Evolutionary conservation across 441 rosid genomes (phyloP), one percentile per base, ranked within the genome.

Genomic region (Euphorbia celastroides): DNA sequence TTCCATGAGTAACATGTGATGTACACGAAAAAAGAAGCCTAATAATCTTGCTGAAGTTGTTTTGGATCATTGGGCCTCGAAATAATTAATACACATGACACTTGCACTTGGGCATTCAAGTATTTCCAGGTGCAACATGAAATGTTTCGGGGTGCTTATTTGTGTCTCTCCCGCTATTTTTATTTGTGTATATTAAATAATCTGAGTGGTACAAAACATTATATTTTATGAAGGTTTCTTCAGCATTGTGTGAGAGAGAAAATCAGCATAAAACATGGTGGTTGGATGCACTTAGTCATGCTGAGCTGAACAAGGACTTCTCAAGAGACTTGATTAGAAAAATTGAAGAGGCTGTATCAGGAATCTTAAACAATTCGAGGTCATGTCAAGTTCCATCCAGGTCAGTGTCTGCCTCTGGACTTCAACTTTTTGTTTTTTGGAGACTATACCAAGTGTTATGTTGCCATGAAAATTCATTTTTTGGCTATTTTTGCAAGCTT

Each of bases 281-380:
- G 99, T 77, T 91, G 79, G 90, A 91, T 76, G 90, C 86, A 60
- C 87, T 93, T 69, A 72, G 82, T 77, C 78, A 78, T 74, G 78
- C 83, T 56, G 97, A 89, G 78, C 78, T 78, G 75, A 83, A 82
- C 73, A 78, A 79, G 68, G 97, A 88, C 54, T 77, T 81, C 56
- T 76, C 84, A 51, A 74, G 69, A 36, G 99, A 89, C 77, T 77
- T 93, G 78, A 84, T 84, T 17, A 85, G 88, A 82, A 93, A 88
- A 83, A 83, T 88, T 77, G 90, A 90, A 77, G 97, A 93, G 74
- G 87, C 89, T 65, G 83, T 89, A 78, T 75, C 84, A 62, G 88
- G 88, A 79, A 75, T 77, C 73, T 74, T 80, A 62, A 83, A 83
- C 74, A 85, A 81, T 74, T 82, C 84, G 12, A 83, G 79, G 73